Evolutionary conservation across 805 yeast genomes (phyloP), one percentile per base, ranked within the genome.

Genomic region (Yarrowia sp.): DNA sequence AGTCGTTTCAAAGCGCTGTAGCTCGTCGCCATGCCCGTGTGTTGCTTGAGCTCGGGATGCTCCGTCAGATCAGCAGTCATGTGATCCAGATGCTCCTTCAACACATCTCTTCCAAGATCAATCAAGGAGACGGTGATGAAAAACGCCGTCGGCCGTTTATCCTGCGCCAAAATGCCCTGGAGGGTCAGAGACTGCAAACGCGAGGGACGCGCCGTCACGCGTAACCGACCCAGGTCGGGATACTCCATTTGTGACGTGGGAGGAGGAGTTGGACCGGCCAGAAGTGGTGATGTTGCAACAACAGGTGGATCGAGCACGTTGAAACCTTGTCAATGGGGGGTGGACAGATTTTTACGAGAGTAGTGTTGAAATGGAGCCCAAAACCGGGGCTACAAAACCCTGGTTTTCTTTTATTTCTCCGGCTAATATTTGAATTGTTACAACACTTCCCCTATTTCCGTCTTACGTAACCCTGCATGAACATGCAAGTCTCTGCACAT

Each of bases 41-140:
- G 46, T 2, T 56, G 38, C 26, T 15, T 10, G 11, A 56, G 63
- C 40, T 56, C 63, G 3, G 63, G 63, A 41, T 41, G 46, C 48
- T 56, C 43, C 26, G 26, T 5, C 19, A 56, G 48, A 15, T 56
- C 63, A 7, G 26, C 38, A 8, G 63, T 36, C 46, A 56, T 56
- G 19, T 56, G 63, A 8, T 15, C 48, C 48, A 56, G 26, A 7
- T 56, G 63, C 19, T 56, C 63, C 11, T 41, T 41, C 48, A 56
- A 48, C 14, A 56, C 48, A 5, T 56, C 63, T 5, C 5, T 14
- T 2, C 63, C 63, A 10, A 41, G n/a, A 8, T 42, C 63, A n/a
- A 41, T 42, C 15, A 56, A 38, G n/a, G 38, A 15, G 5, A 56
- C 26, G 14, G 43, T 56, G 48, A 56, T 26, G 48, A 56, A 56